A percentile compares a stretch with the other conserved stretches of the same genome.
Conservation (phyloP, 805 yeast genomes). For the Candida verbasci region DNA sequence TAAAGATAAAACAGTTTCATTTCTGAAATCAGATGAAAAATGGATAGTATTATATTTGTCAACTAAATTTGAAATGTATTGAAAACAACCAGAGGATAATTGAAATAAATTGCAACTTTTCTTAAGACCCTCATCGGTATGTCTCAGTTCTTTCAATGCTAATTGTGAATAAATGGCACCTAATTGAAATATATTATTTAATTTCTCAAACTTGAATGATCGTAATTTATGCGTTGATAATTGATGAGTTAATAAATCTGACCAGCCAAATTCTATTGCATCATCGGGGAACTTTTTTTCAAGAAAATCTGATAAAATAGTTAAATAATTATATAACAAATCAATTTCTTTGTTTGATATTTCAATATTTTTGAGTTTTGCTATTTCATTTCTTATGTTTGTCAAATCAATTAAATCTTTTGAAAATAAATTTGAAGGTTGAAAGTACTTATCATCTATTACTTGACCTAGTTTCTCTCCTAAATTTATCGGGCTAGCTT, state of each 20-base stretch:
- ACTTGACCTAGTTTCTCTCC: constrained; percentile 34
- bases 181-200: constrained; percentile 63
- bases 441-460: constrained; percentile 45
- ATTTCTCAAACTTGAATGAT: constrained; percentile 56
- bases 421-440: constrained; percentile 29
- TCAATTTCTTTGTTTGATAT: constrained; percentile 29
- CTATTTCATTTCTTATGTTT: constrained; percentile 39
- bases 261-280: constrained; percentile 66
- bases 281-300: constrained; percentile 61
- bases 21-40: constrained; percentile 44
- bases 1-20: constrained; percentile 48
- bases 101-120: constrained; percentile 64
- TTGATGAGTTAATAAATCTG: constrained; percentile 53
- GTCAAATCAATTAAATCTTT: constrained; percentile 32
- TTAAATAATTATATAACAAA: constrained; percentile 42
- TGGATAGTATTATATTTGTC: not conserved
- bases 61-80: constrained; percentile 11
- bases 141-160: constrained; percentile 44
- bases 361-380: constrained; percentile 26
- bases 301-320: constrained; percentile 37
- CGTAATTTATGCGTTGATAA: constrained; percentile 42
- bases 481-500: constrained; percentile 40
- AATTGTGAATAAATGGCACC: constrained; percentile 60
- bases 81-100: constrained; percentile 65
- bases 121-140: constrained; percentile 53